These are phyloP conservation scores for Pilatotrama ljubarskyi DNA, from an alignment of 768 basidiomycete species.

Conservation along the genomic window DNA sequence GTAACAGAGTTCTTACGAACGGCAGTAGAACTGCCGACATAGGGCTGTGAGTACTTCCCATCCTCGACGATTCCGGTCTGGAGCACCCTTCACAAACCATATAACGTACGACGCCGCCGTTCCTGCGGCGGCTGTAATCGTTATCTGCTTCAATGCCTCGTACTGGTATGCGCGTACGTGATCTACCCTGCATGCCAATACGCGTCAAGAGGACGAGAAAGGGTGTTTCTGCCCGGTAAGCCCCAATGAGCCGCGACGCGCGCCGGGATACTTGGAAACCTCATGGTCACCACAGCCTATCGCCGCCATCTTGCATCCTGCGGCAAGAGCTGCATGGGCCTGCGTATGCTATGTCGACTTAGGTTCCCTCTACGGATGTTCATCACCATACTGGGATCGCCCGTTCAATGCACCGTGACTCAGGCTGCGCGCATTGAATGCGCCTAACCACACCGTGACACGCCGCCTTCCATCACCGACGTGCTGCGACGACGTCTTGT, in stretches of 20 bases:
- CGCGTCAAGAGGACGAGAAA: background rate
- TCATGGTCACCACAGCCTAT: background rate
- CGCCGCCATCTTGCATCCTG: background rate
- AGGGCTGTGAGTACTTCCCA: background rate
- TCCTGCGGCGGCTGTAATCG: no score
- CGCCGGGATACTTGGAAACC: constrained; percentile 12
- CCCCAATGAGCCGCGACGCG: background rate
- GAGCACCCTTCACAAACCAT: background rate
- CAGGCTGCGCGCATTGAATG: background rate
- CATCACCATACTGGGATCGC: background rate
- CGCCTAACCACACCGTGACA: background rate
- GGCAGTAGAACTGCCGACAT: background rate
- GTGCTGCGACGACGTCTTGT: background rate
- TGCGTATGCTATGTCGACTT: background rate
- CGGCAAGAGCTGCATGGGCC: background rate
- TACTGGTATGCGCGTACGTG: background rate
- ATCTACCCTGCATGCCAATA: background rate
- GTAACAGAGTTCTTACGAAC: background rate
- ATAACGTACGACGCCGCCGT: background rate
- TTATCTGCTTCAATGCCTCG: no score
- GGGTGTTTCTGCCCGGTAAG: background rate
- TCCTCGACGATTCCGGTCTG: background rate
- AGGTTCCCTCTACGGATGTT: constrained; percentile 2
- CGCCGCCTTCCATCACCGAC: background rate
- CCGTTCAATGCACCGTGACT: background rate